Conservation (phyloP, 306 rosid species). For the Chamaecrista fasciculata region DNA sequence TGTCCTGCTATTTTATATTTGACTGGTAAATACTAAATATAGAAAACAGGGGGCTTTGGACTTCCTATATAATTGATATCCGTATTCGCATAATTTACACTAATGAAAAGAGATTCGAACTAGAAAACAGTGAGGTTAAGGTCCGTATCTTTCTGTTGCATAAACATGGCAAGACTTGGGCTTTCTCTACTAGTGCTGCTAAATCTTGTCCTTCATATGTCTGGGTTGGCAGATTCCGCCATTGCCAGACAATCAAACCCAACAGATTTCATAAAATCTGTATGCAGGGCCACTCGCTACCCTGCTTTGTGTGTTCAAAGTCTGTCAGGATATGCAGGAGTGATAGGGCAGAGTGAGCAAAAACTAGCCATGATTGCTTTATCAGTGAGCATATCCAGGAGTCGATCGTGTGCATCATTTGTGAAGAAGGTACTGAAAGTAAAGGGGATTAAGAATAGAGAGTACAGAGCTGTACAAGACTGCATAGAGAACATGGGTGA, state of each 20-base stretch:
- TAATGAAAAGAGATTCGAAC: neutral
- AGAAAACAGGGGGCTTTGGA: neutral
- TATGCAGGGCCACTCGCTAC: slow-evolving; percentile 60
- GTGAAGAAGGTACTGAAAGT: slow-evolving; percentile 47
- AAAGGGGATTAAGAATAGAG: slow-evolving; percentile 43
- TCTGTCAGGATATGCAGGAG: slow-evolving; percentile 43
- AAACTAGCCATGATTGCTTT: slow-evolving; percentile 61
- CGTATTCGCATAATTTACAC: neutral
- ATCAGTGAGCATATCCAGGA: slow-evolving; percentile 59
- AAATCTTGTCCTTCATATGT: slow-evolving; percentile 25
- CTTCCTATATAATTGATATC: slow-evolving; percentile 20
- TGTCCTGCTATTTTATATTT: neutral
- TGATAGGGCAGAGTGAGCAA: slow-evolving; percentile 48
- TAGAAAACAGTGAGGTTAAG: neutral
- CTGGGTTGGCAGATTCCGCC: slow-evolving; percentile 24
- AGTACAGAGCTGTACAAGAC: slow-evolving; percentile 59
- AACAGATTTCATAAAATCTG: slow-evolving; percentile 50
- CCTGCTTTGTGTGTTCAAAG: slow-evolving; percentile 55
- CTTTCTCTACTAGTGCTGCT: slow-evolving; percentile 35
- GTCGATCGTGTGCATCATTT: slow-evolving; percentile 40
- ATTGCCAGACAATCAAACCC: slow-evolving; percentile 29
- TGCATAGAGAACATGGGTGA: slow-evolving; percentile 77
- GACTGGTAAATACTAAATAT: neutral
- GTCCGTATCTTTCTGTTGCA: too few relatives aligned
- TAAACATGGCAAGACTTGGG: slow-evolving; percentile 44